Percentiles rank a stretch among this genome's conserved stretches.
Conservation (phyloP, 1,284 basidiomycete species). For the Hemileia vastatrix region DNA sequence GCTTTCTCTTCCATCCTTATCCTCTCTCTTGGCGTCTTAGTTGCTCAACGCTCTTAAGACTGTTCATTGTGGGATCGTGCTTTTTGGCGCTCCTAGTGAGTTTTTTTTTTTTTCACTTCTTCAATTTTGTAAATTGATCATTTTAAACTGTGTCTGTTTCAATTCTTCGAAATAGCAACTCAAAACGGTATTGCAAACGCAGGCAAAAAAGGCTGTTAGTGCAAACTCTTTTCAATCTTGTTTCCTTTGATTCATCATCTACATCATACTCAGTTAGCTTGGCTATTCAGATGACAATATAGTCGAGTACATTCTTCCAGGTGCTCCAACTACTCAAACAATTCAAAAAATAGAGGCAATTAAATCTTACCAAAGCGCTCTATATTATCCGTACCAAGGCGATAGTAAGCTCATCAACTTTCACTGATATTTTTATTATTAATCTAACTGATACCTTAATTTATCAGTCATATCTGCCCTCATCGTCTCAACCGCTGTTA, state of each 20-base stretch:
- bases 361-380: background rate
- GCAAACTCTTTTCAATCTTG: background rate
- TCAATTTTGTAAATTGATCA: background rate
- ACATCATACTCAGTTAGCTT: background rate
- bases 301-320: constrained; percentile 6
- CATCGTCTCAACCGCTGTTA: no score
- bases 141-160: background rate
- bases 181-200: constrained; percentile 4
- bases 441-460: background rate
- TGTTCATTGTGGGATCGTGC: constrained; percentile 20
- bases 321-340: constrained; percentile 4
- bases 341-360: constrained; percentile 1
- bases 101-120: background rate
- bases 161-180: background rate
- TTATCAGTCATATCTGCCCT: constrained; percentile 11
- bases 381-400: constrained; percentile 4
- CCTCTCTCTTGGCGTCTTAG: background rate
- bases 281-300: constrained; percentile 10
- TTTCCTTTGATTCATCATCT: background rate
- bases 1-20: background rate
- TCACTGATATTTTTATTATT: background rate
- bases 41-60: constrained; percentile 18
- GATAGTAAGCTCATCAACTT: constrained; percentile 3
- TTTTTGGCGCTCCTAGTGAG: constrained; percentile 16
- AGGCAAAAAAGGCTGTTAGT: constrained; percentile 21